A percentile compares a stretch with the other conserved stretches of the same genome.
Conservation (phyloP, 177 flowering plant species). For the Vitis hybrid region DNA sequence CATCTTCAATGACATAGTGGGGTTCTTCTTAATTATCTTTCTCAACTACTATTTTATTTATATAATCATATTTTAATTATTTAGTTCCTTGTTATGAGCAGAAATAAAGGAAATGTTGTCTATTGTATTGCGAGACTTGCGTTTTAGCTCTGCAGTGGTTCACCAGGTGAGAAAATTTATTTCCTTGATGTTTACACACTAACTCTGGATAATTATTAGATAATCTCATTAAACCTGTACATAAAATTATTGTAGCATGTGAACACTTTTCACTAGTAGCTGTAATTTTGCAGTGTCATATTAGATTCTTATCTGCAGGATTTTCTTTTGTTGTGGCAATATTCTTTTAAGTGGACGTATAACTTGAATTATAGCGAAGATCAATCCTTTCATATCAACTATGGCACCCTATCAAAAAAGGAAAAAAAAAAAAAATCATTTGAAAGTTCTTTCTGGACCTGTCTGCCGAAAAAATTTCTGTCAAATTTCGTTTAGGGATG, state of each 20-base stretch:
- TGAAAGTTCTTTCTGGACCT: too few species aligned
- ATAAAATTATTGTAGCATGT: background rate
- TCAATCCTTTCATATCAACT: too few species aligned
- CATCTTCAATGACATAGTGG: too few species aligned
- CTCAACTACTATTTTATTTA: background rate
- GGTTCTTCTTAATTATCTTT: background rate
- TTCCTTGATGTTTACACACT: background rate
- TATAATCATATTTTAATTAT: background rate
- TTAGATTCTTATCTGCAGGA: too few species aligned
- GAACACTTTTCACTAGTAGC: too few species aligned
- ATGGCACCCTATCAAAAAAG: too few species aligned
- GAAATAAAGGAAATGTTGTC: conserved; percentile 91
- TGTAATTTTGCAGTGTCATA: too few species aligned
- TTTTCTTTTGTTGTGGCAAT: background rate
- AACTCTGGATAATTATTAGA: background rate
- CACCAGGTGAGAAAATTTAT: conserved; percentile 65
- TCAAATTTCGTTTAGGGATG: too few species aligned
- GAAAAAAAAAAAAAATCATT: too few species aligned
- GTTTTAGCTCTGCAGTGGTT: conserved; percentile 84
- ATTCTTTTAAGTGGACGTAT: background rate
- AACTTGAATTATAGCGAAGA: background rate
- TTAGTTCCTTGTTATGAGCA: conserved; percentile 30
- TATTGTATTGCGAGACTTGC: conserved; percentile 70
- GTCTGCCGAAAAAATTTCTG: too few species aligned
- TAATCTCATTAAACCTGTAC: background rate